Evolutionary conservation across 2,329 filamentous ascomycete genomes (phyloP), one percentile per base, ranked within the genome.

Genomic region (Fusarium irregulare): DNA sequence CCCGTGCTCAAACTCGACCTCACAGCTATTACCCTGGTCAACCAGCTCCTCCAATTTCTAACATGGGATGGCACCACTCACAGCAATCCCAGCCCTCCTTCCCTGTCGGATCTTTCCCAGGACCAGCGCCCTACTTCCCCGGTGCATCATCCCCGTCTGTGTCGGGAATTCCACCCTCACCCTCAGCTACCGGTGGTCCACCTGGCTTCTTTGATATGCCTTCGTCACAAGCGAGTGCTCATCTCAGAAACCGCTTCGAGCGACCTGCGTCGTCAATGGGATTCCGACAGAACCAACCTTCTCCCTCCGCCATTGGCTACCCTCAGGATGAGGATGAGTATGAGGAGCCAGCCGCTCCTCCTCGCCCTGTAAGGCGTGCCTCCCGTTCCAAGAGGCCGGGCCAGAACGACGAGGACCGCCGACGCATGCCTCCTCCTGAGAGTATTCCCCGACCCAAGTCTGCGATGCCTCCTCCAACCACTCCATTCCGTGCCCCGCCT

Each of bases 351-450:
- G 76, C 80, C 28, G 75, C 79, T 4, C 75, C 78, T 14, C 76
- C 75, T 6, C 63, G 83, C 3, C 49, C 49, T 11, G 18, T 77
- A 7, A 80, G 84, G 27, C 82, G 83, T 23, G 68, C 81, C n/a
- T 86, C 85, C 2, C 74, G 79, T 34, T 78, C 78, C 14, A 82
- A 77, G 73, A 83, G 81, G 57, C 74, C 64, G 20, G 65, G 50
- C 10, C 73, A 72, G 51, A 65, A 78, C 10, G 80, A 83, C 1
- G 82, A 86, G 2, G 84, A 85, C 54, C 80, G 82, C 32, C 77
- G 73, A 51, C 78, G 80, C 30, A 86, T 87, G 85, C 85, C 86
- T 23, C 85, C 85, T 13, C 85, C 85, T 6, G 75, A 75, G 3
- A 73, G 64, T 27, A 71, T 78, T 41, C 78, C 78, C 51, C 76